A percentile compares a stretch with the other conserved stretches of the same genome.
phyloP scores from a whole-genome alignment of 2,329 filamentous ascomycete genomes.

The Fusarium xylarioides region DNA sequence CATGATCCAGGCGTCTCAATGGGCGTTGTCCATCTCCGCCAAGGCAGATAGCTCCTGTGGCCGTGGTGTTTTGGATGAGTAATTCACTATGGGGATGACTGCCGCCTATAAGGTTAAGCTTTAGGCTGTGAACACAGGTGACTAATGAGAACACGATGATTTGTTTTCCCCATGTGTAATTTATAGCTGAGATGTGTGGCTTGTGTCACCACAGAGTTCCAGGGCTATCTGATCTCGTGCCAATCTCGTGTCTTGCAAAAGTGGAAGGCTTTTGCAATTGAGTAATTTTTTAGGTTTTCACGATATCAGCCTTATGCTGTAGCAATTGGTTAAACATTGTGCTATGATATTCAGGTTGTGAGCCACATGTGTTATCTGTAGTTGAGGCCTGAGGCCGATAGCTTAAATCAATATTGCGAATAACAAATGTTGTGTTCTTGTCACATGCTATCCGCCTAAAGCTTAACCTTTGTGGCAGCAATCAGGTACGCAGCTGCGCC shows the following conservation, averaged over 20 bases:
- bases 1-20: background rate
- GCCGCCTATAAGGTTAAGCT: too few species aligned
- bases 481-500: background rate
- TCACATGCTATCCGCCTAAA: background rate
- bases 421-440: background rate
- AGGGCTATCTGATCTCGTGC: background rate
- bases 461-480: background rate
- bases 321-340: fast-evolving
- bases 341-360: background rate
- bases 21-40: fast-evolving
- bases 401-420: background rate
- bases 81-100: too few species aligned
- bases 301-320: background rate
- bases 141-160: too few species aligned
- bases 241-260: background rate
- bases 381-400: background rate
- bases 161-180: too few species aligned
- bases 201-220: background rate
- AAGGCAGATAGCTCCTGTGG: background rate
- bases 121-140: too few species aligned
- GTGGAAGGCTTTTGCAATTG: background rate
- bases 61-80: too few species aligned
- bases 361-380: background rate
- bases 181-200: background rate
- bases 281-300: background rate